Conservation (phyloP, 768 basidiomycete species). For the Floccularia luteovirens region DNA sequence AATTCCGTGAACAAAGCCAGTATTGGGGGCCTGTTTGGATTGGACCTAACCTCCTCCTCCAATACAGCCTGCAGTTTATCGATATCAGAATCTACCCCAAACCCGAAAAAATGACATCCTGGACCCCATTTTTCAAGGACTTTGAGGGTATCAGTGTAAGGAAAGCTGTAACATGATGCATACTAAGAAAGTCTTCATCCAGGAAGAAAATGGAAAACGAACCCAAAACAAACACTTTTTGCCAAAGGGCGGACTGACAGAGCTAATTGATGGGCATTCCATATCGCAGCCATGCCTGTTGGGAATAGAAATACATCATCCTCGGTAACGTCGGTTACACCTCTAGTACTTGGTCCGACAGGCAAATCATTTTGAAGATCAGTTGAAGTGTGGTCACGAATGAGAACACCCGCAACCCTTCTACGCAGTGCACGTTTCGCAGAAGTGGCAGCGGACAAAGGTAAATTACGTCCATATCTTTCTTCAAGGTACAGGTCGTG, state of each 20-base stretch:
- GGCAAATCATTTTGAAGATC: slow-evolving; percentile 37
- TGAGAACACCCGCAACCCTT: slow-evolving; percentile 80
- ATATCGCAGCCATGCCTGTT: slow-evolving; percentile 92
- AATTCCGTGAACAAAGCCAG: slow-evolving; percentile 88
- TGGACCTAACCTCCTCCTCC: slow-evolving; percentile 26
- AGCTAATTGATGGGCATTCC: slow-evolving; percentile 77
- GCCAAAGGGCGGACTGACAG: slow-evolving; percentile 42
- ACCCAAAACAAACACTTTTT: slow-evolving; percentile 96
- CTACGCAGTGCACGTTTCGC: slow-evolving; percentile 87
- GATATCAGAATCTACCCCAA: slow-evolving; percentile 70
- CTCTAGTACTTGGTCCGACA: slow-evolving; percentile 59
- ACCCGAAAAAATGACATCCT: slow-evolving; percentile 84
- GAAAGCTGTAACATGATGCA: slow-evolving; percentile 51
- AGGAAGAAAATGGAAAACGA: slow-evolving; percentile 15
- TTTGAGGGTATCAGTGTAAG: slow-evolving; percentile 93
- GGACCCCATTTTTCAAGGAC: slow-evolving; percentile 95
- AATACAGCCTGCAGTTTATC: slow-evolving; percentile 64
- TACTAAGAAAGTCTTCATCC: not conserved
- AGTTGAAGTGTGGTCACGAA: slow-evolving; percentile 45
- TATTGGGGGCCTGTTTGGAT: slow-evolving; percentile 49
- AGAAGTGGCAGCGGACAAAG: slow-evolving; percentile 58
- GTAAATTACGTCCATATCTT: slow-evolving; percentile 88
- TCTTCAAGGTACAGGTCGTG: slow-evolving; percentile 82
- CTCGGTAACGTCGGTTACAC: slow-evolving; percentile 64
- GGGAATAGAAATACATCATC: slow-evolving; percentile 86